A percentile compares a stretch with the other conserved stretches of the same genome.
phyloP scores from a whole-genome alignment of 2,329 filamentous ascomycete genomes.

The Pseudogymnoascus sp. region DNA sequence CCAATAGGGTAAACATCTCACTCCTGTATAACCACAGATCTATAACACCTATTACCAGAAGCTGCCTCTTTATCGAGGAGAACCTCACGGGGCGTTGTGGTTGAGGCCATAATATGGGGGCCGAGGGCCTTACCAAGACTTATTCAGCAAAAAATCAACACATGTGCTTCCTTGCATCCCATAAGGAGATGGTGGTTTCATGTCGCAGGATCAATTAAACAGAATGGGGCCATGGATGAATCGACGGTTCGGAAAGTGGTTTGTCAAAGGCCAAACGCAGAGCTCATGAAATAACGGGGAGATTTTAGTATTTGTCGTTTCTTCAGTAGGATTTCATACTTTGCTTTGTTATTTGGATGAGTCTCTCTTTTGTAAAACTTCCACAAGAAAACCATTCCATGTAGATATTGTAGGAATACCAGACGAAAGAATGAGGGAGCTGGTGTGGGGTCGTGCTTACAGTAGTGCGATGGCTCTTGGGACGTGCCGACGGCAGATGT shows the following conservation, averaged over 20 bases:
- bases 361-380: background rate
- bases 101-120: background rate
- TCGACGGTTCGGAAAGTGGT: background rate
- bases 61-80: background rate
- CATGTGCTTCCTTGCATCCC: background rate
- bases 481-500: too few relatives aligned
- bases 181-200: background rate
- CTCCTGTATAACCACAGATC: background rate
- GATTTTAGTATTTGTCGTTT: background rate
- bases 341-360: background rate
- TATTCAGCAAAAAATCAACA: background rate
- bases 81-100: background rate
- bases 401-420: background rate
- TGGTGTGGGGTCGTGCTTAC: too few relatives aligned
- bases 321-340: background rate
- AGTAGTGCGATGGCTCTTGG: too few relatives aligned
- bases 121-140: background rate
- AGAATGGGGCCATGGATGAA: conserved; percentile 1
- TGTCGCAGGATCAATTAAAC: background rate
- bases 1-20: background rate
- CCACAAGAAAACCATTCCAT: background rate
- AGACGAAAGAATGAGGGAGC: background rate
- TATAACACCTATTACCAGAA: background rate
- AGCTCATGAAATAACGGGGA: background rate
- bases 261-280: background rate